A percentile compares a stretch with the other conserved stretches of the same genome.
Conservation (phyloP, 169 alveolate genomes). For the Plasmodium yoelii region DNA sequence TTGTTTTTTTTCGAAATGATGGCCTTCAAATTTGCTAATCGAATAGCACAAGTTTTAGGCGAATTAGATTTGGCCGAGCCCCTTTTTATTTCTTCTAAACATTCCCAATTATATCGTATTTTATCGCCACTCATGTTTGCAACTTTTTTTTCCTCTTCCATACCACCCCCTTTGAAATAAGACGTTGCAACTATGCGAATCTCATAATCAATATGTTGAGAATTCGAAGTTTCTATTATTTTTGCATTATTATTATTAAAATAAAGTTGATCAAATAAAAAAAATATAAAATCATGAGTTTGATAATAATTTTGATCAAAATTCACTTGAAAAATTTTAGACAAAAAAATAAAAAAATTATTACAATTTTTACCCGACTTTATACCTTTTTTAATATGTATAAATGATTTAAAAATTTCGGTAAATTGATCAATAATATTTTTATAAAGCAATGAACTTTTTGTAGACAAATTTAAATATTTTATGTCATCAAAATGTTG, state of each 20-base stretch:
- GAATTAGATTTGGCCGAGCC: neutral
- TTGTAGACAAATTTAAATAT: neutral
- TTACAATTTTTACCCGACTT: neutral
- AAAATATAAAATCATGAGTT: too few species aligned
- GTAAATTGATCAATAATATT: slow-evolving; percentile 20
- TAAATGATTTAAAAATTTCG: slow-evolving; percentile 20
- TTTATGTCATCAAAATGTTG: slow-evolving; percentile 19
- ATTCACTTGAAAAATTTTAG: too few species aligned
- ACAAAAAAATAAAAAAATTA: too few species aligned
- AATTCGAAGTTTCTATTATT: neutral
- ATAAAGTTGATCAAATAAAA: too few species aligned
- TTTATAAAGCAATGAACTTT: slow-evolving; percentile 19
- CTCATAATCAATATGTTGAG: too few species aligned
- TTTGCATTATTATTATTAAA: neutral
- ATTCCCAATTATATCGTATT: slow-evolving; percentile 2
- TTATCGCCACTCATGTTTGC: neutral
- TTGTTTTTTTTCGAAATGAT: neutral
- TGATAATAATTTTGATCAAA: too few species aligned
- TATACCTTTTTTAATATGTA: slow-evolving; percentile 6
- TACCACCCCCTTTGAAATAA: neutral
- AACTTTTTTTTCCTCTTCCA: neutral
- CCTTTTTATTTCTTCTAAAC: neutral
- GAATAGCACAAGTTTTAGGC: neutral
- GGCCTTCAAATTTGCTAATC: neutral
- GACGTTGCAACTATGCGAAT: too few species aligned